These are phyloP conservation scores for Eucalyptus cloeziana DNA, from an alignment of 345 rosid genomes.

Conservation along the genomic window DNA sequence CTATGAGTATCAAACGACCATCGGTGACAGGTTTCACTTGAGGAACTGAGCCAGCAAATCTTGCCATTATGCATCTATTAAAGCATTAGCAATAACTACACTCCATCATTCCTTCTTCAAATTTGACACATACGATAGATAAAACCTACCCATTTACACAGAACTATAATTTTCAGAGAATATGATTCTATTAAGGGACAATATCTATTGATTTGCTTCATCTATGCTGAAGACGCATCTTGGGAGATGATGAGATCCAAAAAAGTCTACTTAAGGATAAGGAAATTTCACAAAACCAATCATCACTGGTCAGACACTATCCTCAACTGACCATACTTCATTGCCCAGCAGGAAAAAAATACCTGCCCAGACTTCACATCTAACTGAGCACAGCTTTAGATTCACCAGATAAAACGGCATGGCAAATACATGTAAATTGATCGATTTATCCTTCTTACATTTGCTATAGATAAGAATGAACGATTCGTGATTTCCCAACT, in stretches of 20 bases:
- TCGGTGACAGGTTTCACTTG: neutral
- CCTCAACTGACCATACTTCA: neutral
- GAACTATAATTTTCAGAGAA: neutral
- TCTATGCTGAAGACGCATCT: neutral
- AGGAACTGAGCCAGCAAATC: neutral
- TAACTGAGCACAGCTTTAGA: neutral
- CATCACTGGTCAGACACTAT: neutral
- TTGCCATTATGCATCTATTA: neutral
- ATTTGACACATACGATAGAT: neutral
- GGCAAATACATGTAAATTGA: neutral
- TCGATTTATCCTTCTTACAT: neutral
- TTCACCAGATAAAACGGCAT: neutral
- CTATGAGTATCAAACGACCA: neutral
- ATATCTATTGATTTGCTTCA: neutral
- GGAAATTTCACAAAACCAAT: neutral
- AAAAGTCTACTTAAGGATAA: neutral
- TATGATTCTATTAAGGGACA: neutral
- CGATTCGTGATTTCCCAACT: neutral
- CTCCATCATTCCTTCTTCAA: neutral
- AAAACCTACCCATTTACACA: neutral
- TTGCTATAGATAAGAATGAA: neutral
- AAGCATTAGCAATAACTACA: neutral
- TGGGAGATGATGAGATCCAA: neutral
- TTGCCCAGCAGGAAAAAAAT: neutral
- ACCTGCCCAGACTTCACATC: neutral